phyloP scores from a whole-genome alignment of 2,329 filamentous ascomycete genomes.

The Pyricularia grisea region DNA sequence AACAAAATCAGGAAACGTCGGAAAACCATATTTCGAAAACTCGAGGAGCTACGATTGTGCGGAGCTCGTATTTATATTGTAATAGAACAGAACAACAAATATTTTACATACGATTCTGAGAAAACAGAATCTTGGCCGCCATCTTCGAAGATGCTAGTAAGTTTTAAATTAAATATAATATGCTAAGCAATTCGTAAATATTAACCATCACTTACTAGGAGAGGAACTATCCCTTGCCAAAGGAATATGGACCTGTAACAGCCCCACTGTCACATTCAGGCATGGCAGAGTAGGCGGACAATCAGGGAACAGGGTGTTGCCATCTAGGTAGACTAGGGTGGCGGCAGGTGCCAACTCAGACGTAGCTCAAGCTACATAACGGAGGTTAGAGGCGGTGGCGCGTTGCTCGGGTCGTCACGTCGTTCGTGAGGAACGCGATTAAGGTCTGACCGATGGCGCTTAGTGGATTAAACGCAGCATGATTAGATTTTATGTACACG shows the following conservation, averaged over 20 bases:
- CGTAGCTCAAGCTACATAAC: not conserved
- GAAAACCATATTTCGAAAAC: not conserved
- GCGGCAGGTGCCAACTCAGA: not conserved
- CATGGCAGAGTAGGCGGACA: not conserved
- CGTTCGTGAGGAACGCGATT: not conserved
- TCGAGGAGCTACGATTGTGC: not conserved
- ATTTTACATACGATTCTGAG: not conserved
- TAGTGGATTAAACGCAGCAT: not conserved
- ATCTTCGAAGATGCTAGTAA: not conserved
- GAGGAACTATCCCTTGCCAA: not conserved
- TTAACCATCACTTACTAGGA: not conserved
- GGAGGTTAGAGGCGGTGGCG: not conserved
- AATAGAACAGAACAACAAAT: not conserved
- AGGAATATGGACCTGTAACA: not conserved
- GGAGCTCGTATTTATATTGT: conserved; percentile 1
- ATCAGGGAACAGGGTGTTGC: not conserved
- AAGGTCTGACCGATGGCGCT: not conserved
- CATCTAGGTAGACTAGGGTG: not conserved
- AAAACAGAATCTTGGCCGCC: not conserved
- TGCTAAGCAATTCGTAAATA: not conserved
- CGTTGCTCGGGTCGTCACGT: not conserved
- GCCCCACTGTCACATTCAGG: not conserved
- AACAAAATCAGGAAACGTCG: not conserved
- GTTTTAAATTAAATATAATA: not conserved
- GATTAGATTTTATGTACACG: not conserved